phyloP scores from a whole-genome alignment of 345 rosid species.

The Ceriops zippeliana region DNA sequence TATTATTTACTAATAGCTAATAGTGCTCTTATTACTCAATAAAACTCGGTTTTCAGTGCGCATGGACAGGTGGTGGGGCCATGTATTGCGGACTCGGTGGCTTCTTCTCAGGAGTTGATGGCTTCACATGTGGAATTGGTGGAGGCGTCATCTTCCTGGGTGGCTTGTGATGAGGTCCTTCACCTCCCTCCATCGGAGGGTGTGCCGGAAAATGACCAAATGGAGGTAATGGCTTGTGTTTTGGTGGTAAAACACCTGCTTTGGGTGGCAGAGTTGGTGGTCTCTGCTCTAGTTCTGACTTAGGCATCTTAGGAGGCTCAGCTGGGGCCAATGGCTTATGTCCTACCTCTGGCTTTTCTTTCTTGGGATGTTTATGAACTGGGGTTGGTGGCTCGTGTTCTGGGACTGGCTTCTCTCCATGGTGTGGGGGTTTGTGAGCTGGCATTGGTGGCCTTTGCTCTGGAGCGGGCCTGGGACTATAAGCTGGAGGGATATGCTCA shows the following conservation, averaged over 20 bases:
- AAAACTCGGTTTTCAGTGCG: conserved; percentile 1
- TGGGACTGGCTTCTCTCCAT: background rate
- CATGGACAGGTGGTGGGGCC: conserved; percentile 20
- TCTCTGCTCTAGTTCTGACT: background rate
- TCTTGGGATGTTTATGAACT: background rate
- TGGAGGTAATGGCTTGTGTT: conserved; percentile 15
- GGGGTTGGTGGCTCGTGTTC: conserved; percentile 4
- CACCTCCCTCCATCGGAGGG: conserved; percentile 15
- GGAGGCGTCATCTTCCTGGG: conserved; percentile 18
- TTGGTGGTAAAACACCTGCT: conserved; percentile 7
- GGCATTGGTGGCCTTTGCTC: conserved; percentile 8
- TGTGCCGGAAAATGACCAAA: conserved; percentile 3
- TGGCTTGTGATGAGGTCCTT: conserved; percentile 11
- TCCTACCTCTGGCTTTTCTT: background rate
- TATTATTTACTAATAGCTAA: conserved; percentile 7
- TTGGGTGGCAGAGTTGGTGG: conserved; percentile 12
- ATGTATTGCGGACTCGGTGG: conserved; percentile 1
- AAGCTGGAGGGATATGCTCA: conserved; percentile 13
- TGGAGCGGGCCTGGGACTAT: conserved; percentile 6
- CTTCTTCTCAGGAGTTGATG: background rate
- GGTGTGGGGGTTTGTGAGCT: conserved; percentile 7
- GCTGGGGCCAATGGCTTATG: too few species aligned
- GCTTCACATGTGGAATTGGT: conserved; percentile 8
- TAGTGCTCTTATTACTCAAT: background rate
- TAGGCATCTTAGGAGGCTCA: background rate